Percentiles rank a stretch among this genome's conserved stretches.
Evolutionary conservation across 768 basidiomycete species (phyloP).

Genomic region (Sarcodon aspratus): DNA sequence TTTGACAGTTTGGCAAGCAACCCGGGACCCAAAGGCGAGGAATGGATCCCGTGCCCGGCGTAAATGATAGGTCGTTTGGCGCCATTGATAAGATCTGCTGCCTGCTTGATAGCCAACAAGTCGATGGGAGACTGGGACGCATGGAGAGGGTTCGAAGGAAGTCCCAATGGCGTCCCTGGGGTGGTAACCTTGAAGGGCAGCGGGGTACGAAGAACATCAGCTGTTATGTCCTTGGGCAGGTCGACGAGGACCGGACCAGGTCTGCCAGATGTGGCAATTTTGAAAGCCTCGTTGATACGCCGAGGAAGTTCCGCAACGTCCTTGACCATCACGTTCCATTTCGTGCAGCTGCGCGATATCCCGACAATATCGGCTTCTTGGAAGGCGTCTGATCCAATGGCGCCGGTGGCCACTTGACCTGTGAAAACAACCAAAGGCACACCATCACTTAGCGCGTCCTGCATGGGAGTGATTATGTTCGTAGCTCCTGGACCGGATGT

Average conservation of each 20-base stretch:
- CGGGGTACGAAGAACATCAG: conserved; percentile 76
- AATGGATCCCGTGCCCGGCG: conserved; percentile 84
- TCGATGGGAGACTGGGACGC: conserved; percentile 46
- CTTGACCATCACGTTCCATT: conserved; percentile 99
- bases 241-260: conserved; percentile 98
- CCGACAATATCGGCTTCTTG: conserved; percentile 97
- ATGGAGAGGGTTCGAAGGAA: conserved; percentile 67
- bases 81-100: conserved; percentile 85
- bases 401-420: conserved; percentile 98
- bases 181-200: conserved; percentile 81
- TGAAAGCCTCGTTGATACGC: conserved; percentile 98
- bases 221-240: conserved; percentile 97
- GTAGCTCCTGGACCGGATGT: conserved; percentile 98
- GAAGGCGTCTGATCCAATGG: conserved; percentile 98
- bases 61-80: conserved; percentile 89
- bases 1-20: conserved; percentile 71
- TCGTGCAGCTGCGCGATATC: conserved; percentile 94
- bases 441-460: conserved; percentile 92
- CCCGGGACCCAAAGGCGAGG: conserved; percentile 69
- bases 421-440: conserved; percentile 91
- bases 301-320: conserved; percentile 91
- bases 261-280: conserved; percentile 93
- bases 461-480: conserved; percentile 96
- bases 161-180: conserved; percentile 61
- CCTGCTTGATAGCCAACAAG: conserved; percentile 58